Base-by-base conservation (phyloP, 2,329 filamentous ascomycete species). In the Dendryphion nanum region DNA sequence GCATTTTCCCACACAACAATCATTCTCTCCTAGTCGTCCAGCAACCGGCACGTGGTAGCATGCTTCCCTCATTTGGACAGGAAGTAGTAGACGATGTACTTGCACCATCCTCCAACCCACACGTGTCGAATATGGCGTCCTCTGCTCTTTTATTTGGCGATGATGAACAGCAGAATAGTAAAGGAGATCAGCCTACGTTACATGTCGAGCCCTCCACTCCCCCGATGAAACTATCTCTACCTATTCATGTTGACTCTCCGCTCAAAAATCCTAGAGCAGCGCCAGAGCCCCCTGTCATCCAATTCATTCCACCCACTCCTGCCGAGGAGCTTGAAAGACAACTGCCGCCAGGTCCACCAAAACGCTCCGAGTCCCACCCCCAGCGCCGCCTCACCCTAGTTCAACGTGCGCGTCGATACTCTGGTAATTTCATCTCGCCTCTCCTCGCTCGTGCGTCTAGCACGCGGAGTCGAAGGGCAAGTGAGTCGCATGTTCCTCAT, bases 11-110 rank as follows among this genome's bases (percentile, higher is more conserved):
- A 2, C 81, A 83, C 60, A 79, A 80, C 58, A 84, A 83, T 47
- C 67, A 78, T 30, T 82, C 78, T 5, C 61, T 83, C 4, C 65
- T 83, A n/a, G 61, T 83, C n/a, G 76, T 84, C n/a, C 76, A 83
- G 49, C 74, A 78, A 38, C 40, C 58, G 13, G 55, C 64, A 5
- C 57, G 61, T 3, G 48, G 50, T 10, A 61, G 51, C 23, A 53
- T 56, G 1, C 45, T 59, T 37, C 35, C 55, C 17, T n/a, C n/a
- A n/a, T 41, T 45, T 6, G 53, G 53, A 14, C 37, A 40, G 8
- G 42, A 29, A 8, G 16, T 54, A 30, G 40, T 50, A 0, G 39
- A 47, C 16, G 51, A 43, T 23, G 30, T 38, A 16, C 44, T 46
- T 31, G 40, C 56, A 12, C 35, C 44, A 6, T 32, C 50, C 10